Conservation (phyloP, 2,329 filamentous ascomycete genomes). For the Chrysoporthe austroafricana region DNA sequence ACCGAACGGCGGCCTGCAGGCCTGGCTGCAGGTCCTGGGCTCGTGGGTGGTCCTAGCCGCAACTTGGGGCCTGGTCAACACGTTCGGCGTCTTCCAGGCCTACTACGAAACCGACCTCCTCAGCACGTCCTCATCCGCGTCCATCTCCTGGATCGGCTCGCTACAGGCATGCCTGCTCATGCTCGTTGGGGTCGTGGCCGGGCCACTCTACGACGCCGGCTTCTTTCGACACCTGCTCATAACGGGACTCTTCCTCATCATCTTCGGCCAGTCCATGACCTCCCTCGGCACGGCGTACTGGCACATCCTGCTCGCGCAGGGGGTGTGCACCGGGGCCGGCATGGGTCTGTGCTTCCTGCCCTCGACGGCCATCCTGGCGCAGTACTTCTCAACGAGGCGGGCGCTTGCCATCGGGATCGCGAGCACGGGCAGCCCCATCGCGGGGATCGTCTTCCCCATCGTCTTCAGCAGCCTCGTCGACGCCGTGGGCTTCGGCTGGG, state of each 20-base stretch:
- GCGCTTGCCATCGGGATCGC: constrained; percentile 41
- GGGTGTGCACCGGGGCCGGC: constrained; percentile 44
- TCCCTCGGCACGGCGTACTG: constrained; percentile 50
- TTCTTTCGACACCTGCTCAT: constrained; percentile 43
- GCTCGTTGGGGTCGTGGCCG: constrained; percentile 44
- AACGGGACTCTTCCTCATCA: constrained; percentile 41
- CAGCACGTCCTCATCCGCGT: constrained; percentile 38
- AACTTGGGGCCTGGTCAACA: constrained; percentile 48
- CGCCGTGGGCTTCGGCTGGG: constrained; percentile 42
- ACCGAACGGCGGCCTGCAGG: constrained; percentile 35
- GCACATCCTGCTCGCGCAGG: constrained; percentile 46
- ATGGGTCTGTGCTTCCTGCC: constrained; percentile 42
- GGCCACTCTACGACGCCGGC: constrained; percentile 49
- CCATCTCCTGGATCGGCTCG: constrained; percentile 52
- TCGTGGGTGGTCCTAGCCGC: constrained; percentile 41
- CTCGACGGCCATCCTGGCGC: constrained; percentile 42
- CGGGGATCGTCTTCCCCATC: constrained; percentile 51
- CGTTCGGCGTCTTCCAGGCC: constrained; percentile 51
- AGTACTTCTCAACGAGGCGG: constrained; percentile 44
- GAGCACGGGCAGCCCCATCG: constrained; percentile 40
- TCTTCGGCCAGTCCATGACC: constrained; percentile 49
- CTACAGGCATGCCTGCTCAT: constrained; percentile 47
- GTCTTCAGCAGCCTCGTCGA: constrained; percentile 41
- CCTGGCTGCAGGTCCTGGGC: constrained; percentile 48
- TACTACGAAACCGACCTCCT: constrained; percentile 47